Conservation (phyloP, 208 protist genomes). For the Novymonas esmeraldas region DNA sequence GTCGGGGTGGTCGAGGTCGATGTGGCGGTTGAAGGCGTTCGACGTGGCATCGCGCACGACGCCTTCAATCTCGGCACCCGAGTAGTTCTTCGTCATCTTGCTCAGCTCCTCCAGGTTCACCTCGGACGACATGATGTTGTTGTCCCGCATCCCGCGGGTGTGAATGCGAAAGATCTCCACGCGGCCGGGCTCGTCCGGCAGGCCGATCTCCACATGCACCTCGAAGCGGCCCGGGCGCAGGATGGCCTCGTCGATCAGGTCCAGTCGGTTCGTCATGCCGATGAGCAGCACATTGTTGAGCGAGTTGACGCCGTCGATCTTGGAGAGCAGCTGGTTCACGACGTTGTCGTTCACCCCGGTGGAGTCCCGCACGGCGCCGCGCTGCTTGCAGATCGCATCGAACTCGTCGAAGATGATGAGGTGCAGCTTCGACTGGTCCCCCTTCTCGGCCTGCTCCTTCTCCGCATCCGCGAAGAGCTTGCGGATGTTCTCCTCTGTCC, state of each 20-base stretch:
- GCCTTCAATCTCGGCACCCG: slow-evolving; percentile 96
- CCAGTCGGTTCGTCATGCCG: slow-evolving; percentile 99
- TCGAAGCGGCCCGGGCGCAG: slow-evolving; percentile 99
- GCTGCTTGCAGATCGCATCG: slow-evolving; percentile 99
- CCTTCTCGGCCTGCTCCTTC: slow-evolving; percentile 91
- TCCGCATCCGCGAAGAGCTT: slow-evolving; percentile 99
- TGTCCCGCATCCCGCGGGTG: slow-evolving; percentile 94
- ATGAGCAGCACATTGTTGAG: slow-evolving; percentile 99
- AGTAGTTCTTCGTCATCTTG: slow-evolving; percentile 98
- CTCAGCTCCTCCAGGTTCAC: slow-evolving; percentile 96
- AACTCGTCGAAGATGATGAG: slow-evolving; percentile 99
- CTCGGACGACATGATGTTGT: slow-evolving; percentile 87
- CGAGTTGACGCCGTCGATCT: slow-evolving; percentile 99
- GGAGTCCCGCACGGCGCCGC: slow-evolving; percentile 90
- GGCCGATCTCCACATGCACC: slow-evolving; percentile 97
- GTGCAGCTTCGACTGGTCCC: slow-evolving; percentile 97
- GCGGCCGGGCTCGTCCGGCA: slow-evolving; percentile 98
- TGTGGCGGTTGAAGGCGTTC: slow-evolving; percentile 91
- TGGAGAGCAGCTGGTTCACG: slow-evolving; percentile 99
- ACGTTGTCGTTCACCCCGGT: slow-evolving; percentile 98
- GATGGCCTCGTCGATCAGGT: slow-evolving; percentile 99
- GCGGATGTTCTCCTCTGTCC: slow-evolving; percentile 99
- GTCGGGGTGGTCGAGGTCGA: slow-evolving; percentile 81
- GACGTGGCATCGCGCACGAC: slow-evolving; percentile 89
- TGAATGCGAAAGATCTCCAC: slow-evolving; percentile 99